phyloP scores from a whole-genome alignment of 2,329 filamentous ascomycete genomes.

The Xylariomycetidae sp. region DNA sequence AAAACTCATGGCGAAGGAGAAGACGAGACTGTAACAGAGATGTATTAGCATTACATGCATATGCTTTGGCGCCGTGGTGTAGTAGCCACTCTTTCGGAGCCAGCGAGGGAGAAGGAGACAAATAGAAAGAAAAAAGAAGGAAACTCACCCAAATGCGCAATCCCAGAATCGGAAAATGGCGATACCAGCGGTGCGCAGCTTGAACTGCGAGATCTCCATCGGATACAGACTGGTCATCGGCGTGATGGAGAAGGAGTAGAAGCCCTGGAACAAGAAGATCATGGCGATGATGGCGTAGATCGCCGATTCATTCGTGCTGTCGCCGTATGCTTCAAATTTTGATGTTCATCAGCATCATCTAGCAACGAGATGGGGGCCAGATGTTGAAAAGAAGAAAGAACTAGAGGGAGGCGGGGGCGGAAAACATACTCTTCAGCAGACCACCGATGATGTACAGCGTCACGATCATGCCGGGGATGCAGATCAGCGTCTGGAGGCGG shows the following conservation, averaged over 20 bases:
- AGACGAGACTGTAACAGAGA: too few relatives aligned
- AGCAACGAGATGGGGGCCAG: conserved; percentile 30
- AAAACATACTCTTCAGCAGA: too few relatives aligned
- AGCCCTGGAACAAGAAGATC: conserved; percentile 1
- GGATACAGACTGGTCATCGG: neutral
- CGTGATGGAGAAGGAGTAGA: neutral
- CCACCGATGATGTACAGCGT: too few relatives aligned
- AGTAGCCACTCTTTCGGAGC: too few relatives aligned
- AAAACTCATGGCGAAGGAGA: conserved; percentile 1
- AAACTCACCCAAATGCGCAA: neutral
- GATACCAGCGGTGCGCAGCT: neutral
- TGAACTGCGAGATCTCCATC: conserved; percentile 1
- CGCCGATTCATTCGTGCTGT: neutral
- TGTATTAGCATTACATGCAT: too few relatives aligned
- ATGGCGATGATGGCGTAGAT: neutral
- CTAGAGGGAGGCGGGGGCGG: too few relatives aligned
- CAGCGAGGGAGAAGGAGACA: too few relatives aligned
- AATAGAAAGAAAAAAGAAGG: too few relatives aligned
- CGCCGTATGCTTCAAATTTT: neutral
- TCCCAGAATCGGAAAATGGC: neutral
- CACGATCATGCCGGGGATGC: too few relatives aligned
- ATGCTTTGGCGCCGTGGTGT: too few relatives aligned
- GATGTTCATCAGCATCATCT: neutral
- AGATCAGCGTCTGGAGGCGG: too few relatives aligned
- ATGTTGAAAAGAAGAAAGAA: too few relatives aligned